phyloP scores from a whole-genome alignment of 345 rosid species.

The Eucalyptus curtisii region DNA sequence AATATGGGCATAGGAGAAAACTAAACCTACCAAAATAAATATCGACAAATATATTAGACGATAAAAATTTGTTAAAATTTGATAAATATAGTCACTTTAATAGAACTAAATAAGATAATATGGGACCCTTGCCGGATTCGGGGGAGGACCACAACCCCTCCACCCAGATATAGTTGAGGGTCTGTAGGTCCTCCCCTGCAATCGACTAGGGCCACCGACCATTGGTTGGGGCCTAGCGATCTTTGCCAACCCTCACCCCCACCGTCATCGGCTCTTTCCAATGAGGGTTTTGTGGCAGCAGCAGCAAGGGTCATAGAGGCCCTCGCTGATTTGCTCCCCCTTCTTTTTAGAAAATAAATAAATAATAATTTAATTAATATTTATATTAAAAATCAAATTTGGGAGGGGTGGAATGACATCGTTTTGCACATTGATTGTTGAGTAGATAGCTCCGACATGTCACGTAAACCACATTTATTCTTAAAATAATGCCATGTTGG shows the following conservation, averaged over 20 bases:
- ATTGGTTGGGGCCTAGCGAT: accelerated
- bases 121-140: accelerated
- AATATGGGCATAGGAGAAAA: background rate
- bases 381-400: too few relatives aligned
- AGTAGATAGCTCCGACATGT: too few relatives aligned
- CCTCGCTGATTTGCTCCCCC: too few relatives aligned
- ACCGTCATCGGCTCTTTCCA: too few relatives aligned
- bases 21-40: background rate
- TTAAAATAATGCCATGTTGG: too few relatives aligned
- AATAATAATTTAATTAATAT: too few relatives aligned
- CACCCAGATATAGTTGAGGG: accelerated
- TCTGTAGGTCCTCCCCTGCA: too few relatives aligned
- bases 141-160: accelerated
- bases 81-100: background rate
- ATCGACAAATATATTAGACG: background rate
- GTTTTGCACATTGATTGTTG: accelerated
- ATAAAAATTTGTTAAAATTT: background rate
- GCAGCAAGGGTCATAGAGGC: accelerated
- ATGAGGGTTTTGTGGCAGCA: too few relatives aligned
- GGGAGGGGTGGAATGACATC: accelerated
- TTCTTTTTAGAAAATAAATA: too few relatives aligned
- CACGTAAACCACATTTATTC: too few relatives aligned
- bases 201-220: accelerated
- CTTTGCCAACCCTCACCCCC: background rate
- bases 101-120: background rate